Evolutionary conservation across 768 basidiomycete species (phyloP).

Genomic region (Pisolithus albus): DNA sequence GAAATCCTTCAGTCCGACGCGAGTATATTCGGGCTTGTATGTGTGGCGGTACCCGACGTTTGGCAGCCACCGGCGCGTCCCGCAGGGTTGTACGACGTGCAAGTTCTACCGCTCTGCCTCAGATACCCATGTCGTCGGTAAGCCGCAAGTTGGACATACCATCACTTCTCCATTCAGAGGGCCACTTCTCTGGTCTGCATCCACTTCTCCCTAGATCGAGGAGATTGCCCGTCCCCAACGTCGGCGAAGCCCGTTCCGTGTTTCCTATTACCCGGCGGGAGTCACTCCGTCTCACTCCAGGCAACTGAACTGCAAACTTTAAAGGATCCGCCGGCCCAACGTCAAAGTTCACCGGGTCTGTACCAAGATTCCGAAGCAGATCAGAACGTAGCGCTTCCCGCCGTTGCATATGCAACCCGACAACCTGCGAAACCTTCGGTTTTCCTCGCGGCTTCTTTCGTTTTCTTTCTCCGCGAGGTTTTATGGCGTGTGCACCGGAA

Average conservation of each 20-base stretch:
- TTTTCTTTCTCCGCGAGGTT: background rate
- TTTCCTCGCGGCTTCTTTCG: background rate
- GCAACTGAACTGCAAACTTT: background rate
- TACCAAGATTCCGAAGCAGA: background rate
- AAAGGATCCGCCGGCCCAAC: background rate
- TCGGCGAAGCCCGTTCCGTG: background rate
- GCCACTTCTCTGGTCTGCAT: constrained; percentile 9
- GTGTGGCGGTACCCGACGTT: constrained; percentile 11
- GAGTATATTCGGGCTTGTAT: constrained; percentile 18
- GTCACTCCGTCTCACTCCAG: background rate
- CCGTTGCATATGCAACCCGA: background rate
- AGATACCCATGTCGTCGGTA: background rate
- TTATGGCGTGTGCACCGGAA: background rate
- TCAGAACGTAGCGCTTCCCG: background rate
- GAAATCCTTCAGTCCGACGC: constrained; percentile 21
- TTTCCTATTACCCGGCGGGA: background rate
- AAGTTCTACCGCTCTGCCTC: constrained; percentile 4
- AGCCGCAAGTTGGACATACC: constrained; percentile 9
- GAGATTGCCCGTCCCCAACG: too few relatives aligned
- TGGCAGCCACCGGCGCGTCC: background rate
- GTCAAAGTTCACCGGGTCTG: too few relatives aligned
- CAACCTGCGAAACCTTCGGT: background rate
- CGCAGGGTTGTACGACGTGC: constrained; percentile 7
- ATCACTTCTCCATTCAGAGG: constrained; percentile 17
- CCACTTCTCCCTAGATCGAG: constrained; percentile 2